Evolutionary conservation across 495 filamentous ascomycete genomes (phyloP), one percentile per base, ranked within the genome.

Genomic region (Penicillium bialowiezense): DNA sequence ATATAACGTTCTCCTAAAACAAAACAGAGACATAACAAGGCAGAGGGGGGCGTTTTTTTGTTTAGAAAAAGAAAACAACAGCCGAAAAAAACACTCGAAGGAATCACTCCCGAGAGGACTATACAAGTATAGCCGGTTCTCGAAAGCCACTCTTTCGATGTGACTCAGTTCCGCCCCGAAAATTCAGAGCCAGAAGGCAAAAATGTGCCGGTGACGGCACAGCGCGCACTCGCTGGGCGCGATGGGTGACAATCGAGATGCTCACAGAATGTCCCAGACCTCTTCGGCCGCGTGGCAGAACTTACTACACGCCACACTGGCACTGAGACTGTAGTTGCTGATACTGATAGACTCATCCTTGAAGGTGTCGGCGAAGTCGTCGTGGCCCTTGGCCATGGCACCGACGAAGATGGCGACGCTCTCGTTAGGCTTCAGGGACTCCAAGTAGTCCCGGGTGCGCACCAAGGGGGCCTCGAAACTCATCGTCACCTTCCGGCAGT

Each of bases 251-350:
- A 26, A 26, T 50, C 8, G 31, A 36, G 15, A 20, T 28, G 26
- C 35, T 73, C 62, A 98, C 57, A 96, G 80, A 54, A 98, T 90
- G 57, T 90, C 84, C 93, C 93, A 98, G 33, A 86, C 84, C 65
- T 98, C 93, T 70, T 98, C 93, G 23, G 91, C 93, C 37, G 93
- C 93, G 69, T 98, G 93, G 72, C 93, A 97, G 75, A 98, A 97
- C 71, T 97, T 97, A 76, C 91, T 95, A 76, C 93, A 98, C 28
- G 93, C 93, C 24, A 98, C 92, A 74, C 90, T 96, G 38, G 93
- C 93, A 61, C 89, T 95, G 37, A 98, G 78, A 69, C 89, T 95
- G 81, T 87, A 98, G 68, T 96, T 95, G 74, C 93, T 97, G 71
- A 98, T 96, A 57, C 89, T 87, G 72, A 98, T 97, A 55, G 92